Evolutionary conservation across 2,329 filamentous ascomycete species (phyloP).

Genomic region (Drechslerella dactyloides): DNA sequence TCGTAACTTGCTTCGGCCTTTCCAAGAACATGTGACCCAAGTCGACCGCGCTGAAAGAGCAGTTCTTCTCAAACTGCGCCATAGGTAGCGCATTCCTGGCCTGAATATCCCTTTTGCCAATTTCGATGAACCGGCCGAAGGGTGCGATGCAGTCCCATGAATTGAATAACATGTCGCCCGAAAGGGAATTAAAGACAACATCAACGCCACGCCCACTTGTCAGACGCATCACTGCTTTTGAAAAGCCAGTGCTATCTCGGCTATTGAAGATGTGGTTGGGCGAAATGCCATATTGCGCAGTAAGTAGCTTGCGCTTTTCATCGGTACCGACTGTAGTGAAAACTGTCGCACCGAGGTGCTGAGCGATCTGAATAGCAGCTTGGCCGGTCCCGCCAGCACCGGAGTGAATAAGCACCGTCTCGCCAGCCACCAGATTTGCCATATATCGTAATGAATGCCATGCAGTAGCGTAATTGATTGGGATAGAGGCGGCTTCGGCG

Average conservation of each 20-base stretch:
- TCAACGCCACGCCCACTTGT: slow-evolving; percentile 59
- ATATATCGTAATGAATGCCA: slow-evolving; percentile 23
- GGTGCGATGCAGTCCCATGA: slow-evolving; percentile 61
- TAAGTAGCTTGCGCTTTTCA: slow-evolving; percentile 56
- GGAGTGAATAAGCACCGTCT: slow-evolving; percentile 27
- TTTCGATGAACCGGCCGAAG: slow-evolving; percentile 61
- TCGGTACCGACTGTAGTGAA: slow-evolving; percentile 59
- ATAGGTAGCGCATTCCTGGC: slow-evolving; percentile 60
- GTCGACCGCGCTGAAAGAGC: slow-evolving; percentile 23
- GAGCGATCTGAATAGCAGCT: slow-evolving; percentile 30
- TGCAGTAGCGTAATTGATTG: slow-evolving; percentile 24
- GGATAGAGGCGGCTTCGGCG: slow-evolving; percentile 24
- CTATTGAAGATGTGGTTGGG: slow-evolving; percentile 58
- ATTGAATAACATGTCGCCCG: slow-evolving; percentile 59
- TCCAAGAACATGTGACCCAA: slow-evolving; percentile 14
- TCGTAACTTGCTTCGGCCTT: slow-evolving; percentile 8
- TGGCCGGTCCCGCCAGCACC: slow-evolving; percentile 19
- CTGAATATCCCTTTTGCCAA: slow-evolving; percentile 60
- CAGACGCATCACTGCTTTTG: slow-evolving; percentile 55
- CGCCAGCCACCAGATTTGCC: slow-evolving; percentile 1
- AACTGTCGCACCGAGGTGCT: slow-evolving; percentile 56
- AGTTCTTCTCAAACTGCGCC: slow-evolving; percentile 59
- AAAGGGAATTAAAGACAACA: slow-evolving; percentile 62
- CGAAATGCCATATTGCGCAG: slow-evolving; percentile 54
- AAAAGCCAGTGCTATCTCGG: slow-evolving; percentile 56